Evolutionary conservation across 192 early-diverging fungal species (phyloP).

Genomic region (Phlyctochytrium arcticum): DNA sequence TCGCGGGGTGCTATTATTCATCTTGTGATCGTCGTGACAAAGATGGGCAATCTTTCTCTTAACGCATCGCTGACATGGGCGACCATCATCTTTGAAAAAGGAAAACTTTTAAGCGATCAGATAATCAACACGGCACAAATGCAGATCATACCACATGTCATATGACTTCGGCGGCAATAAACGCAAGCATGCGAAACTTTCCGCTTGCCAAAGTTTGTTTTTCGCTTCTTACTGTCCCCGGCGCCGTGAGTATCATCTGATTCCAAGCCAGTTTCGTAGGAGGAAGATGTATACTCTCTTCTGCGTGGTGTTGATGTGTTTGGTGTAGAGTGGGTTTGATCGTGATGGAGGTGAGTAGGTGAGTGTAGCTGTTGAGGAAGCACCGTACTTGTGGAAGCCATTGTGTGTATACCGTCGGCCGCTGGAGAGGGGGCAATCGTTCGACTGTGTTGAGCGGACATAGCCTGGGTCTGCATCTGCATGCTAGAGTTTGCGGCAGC

Average conservation of each 20-base stretch:
- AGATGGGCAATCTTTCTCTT: constrained; percentile 91
- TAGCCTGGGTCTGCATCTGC: neutral
- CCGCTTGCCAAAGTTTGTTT: neutral
- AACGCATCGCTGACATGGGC: constrained; percentile 93
- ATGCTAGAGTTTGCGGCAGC: neutral
- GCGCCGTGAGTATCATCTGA: neutral
- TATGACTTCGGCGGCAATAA: constrained; percentile 91
- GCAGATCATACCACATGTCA: constrained; percentile 74
- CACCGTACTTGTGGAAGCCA: neutral
- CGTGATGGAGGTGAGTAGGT: neutral
- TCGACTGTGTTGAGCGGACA: neutral
- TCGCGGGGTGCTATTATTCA: neutral
- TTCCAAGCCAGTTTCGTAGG: neutral
- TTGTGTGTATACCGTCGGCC: neutral
- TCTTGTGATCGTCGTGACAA: constrained; percentile 80
- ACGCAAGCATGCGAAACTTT: constrained; percentile 75
- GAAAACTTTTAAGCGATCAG: neutral
- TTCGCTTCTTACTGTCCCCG: neutral
- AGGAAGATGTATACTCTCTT: neutral
- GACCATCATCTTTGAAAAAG: constrained; percentile 51
- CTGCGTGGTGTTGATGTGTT: neutral
- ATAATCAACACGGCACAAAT: neutral
- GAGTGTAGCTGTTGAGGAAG: neutral
- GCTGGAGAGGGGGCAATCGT: neutral
- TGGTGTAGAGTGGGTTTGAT: neutral